Conservation (phyloP, 305 asterid species). For the Fraxinus platypoda region DNA sequence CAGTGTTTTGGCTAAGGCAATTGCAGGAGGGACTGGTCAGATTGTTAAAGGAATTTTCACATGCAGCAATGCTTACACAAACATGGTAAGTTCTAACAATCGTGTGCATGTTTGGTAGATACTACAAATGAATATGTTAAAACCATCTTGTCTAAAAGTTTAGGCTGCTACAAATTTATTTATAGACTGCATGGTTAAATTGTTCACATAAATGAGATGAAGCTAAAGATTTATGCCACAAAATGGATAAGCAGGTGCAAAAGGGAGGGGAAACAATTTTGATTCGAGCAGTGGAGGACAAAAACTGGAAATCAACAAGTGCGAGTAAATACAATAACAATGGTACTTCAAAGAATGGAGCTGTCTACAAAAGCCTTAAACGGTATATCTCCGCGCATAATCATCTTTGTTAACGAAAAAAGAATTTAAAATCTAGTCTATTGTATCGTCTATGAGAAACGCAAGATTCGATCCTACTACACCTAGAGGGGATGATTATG, state of each 20-base stretch:
- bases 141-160: neutral
- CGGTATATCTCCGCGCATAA: conserved; percentile 37
- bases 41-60: conserved; percentile 72
- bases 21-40: conserved; percentile 80
- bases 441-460: neutral
- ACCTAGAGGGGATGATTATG: too few species aligned
- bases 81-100: conserved; percentile 43
- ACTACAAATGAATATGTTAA: neutral
- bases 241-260: conserved; percentile 45
- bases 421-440: too few species aligned
- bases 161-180: neutral
- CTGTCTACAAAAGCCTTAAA: conserved; percentile 56
- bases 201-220: neutral
- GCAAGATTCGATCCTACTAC: too few species aligned
- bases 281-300: conserved; percentile 38
- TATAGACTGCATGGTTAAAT: neutral
- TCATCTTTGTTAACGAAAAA: neutral
- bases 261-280: conserved; percentile 69
- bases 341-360: conserved; percentile 35
- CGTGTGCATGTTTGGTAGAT: neutral
- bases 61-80: conserved; percentile 69
- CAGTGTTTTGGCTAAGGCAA: conserved; percentile 66
- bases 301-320: conserved; percentile 19
- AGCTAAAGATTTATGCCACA: neutral
- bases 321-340: conserved; percentile 22